Percentiles rank a stretch among this genome's conserved stretches.
Conservation (phyloP, 2,329 filamentous ascomycete species). For the Dothideomycetes sp. region DNA sequence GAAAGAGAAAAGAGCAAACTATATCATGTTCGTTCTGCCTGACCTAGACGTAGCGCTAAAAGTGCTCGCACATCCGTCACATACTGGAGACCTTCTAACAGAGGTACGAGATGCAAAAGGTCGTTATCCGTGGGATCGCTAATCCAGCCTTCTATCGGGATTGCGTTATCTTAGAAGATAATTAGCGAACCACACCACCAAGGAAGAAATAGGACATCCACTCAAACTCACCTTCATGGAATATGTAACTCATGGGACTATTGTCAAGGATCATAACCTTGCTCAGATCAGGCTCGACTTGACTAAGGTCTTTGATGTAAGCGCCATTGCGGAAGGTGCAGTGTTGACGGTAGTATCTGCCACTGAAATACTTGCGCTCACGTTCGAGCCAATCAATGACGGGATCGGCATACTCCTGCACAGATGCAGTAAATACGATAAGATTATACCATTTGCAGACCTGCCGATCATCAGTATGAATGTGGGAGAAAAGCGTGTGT, state of each 20-base stretch:
- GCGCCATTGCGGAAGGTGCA: constrained; percentile 92
- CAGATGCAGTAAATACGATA: constrained; percentile 91
- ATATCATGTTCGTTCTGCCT: constrained; percentile 35
- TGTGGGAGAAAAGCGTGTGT: not conserved
- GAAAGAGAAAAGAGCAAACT: not conserved
- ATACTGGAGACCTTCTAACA: constrained; percentile 91
- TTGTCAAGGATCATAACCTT: constrained; percentile 99
- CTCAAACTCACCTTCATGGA: constrained; percentile 70
- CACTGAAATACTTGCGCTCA: constrained; percentile 92
- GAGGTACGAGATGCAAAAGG: constrained; percentile 79
- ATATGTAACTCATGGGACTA: constrained; percentile 95
- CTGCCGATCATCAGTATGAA: constrained; percentile 31
- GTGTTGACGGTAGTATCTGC: constrained; percentile 90
- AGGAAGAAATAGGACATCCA: not conserved
- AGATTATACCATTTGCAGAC: constrained; percentile 98
- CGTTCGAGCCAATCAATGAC: constrained; percentile 98
- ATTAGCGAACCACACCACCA: too few relatives aligned
- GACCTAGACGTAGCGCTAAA: constrained; percentile 78
- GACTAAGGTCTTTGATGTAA: constrained; percentile 95
- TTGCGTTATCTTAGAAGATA: constrained; percentile 71
- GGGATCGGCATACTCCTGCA: constrained; percentile 96
- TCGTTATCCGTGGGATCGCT: constrained; percentile 96
- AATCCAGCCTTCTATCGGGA: constrained; percentile 99
- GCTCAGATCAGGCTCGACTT: constrained; percentile 91
- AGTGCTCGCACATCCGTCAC: constrained; percentile 90